Evolutionary conservation across 2,329 filamentous ascomycete species (phyloP), one percentile per base, ranked within the genome.

Genomic region (Periconia sp.): DNA sequence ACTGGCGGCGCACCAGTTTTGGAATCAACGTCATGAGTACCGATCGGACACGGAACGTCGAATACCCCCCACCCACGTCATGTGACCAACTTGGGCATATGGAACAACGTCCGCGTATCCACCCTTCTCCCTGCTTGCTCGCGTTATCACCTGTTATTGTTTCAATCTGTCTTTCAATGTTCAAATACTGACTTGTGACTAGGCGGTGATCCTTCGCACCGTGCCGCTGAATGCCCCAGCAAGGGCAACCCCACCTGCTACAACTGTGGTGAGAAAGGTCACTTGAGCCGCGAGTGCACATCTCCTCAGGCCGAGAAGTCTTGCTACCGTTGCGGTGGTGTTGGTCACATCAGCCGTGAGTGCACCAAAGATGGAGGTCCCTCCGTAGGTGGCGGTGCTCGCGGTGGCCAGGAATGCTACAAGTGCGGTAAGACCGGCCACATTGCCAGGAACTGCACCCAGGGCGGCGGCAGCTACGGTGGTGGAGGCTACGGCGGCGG

Each of bases 361-460:
- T 92, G 89, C 81, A 79, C 77, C 57, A 72, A 74, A 62, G 68
- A 78, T 53, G 68, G 85, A 78, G 79, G 78, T 58, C 79, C 79
- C 50, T 79, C 79, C 49, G 71, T 74, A 52, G 70, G 73, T 54
- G 79, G 77, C 55, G 43, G 43, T 23, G 27, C 19, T 14, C 67
- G 69, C 46, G 71, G 73, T 54, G 77, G 80, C 59, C 77, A 78
- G 69, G 81, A 96, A 79, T 96, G 92, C 86, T 97, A 97, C 87
- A 97, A 97, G 88, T 99, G 94, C 79, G 92, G 92, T 60, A 90
- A 96, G 82, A 84, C 92, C 63, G 94, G 94, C 56, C 94, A 97
- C 84, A 97, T 97, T 76, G 93, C 94, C 66, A 91, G 90, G 68
- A 92, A 92, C 84, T 94, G 90, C 85, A 81, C 84, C 70, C 85